Percentiles rank a stretch among this genome's conserved stretches.
These are phyloP conservation scores for Sergeia podlipaevii DNA, from an alignment of 208 protist genomes.

Conservation along the genomic window DNA sequence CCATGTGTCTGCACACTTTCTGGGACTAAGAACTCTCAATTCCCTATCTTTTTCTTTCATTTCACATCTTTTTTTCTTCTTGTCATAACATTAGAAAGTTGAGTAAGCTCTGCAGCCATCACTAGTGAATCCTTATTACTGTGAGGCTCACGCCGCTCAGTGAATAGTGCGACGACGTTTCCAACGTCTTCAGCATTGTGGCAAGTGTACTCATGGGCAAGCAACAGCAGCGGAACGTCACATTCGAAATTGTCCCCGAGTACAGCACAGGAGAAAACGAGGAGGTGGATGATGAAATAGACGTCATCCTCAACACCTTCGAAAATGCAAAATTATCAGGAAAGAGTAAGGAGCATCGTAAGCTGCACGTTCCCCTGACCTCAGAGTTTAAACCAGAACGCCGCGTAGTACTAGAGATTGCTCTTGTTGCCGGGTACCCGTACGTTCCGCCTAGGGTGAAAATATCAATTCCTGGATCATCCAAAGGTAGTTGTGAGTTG, in stretches of 20 bases:
- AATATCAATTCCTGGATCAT: conserved; percentile 27
- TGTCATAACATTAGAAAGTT: no score
- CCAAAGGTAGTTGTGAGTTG: conserved; percentile 17
- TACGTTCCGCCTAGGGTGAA: conserved; percentile 53
- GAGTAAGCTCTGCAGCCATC: no score
- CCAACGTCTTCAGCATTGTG: no score
- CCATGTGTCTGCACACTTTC: no score
- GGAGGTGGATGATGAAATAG: conserved; percentile 64
- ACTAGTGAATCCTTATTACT: no score
- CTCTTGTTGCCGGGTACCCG: conserved; percentile 58
- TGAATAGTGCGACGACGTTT: no score
- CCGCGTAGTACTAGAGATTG: conserved; percentile 47
- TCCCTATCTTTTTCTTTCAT: no score
- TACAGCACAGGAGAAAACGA: conserved; percentile 44
- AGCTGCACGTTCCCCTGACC: conserved; percentile 38
- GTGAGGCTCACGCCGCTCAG: no score
- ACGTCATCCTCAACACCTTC: conserved; percentile 56
- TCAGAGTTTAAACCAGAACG: conserved; percentile 28
- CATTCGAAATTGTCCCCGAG: conserved; percentile 37
- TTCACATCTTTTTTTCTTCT: no score
- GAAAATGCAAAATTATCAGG: conserved; percentile 47
- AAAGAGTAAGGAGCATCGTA: conserved; percentile 34
- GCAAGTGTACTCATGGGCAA: no score
- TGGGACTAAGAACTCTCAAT: no score
- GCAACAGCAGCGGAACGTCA: no score